phyloP scores from a whole-genome alignment of 177 flowering plant species.

The Tripterygium wilfordii region DNA sequence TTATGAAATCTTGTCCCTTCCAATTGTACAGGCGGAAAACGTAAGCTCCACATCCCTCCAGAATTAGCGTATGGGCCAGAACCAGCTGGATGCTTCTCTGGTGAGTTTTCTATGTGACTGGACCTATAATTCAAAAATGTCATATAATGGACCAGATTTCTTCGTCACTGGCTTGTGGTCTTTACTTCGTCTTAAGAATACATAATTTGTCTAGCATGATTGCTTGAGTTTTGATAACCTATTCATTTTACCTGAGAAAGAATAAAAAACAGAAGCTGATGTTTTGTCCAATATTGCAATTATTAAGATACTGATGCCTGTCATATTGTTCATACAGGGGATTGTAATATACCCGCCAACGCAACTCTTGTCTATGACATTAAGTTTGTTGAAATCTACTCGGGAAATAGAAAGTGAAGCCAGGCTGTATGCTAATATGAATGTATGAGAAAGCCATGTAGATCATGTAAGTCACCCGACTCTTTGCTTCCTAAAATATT shows the following conservation, averaged over 20 bases:
- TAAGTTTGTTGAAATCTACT: constrained; percentile 63
- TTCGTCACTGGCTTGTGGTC: too few relatives aligned
- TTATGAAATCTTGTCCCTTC: not conserved
- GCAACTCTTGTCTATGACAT: constrained; percentile 86
- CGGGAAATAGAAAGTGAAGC: constrained; percentile 42
- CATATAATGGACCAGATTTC: too few relatives aligned
- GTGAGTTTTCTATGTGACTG: constrained; percentile 21
- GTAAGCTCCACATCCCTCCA: constrained; percentile 86
- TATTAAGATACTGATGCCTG: not conserved
- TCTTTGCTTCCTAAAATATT: too few relatives aligned
- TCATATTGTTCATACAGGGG: constrained; percentile 39
- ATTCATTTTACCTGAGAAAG: not conserved
- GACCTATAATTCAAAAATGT: too few relatives aligned
- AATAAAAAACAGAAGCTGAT: not conserved
- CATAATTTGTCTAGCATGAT: not conserved
- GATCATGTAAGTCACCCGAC: constrained; percentile 18
- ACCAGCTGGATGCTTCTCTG: constrained; percentile 97
- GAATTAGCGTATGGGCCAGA: constrained; percentile 90
- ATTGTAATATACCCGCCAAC: constrained; percentile 91
- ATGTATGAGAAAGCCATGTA: constrained; percentile 1
- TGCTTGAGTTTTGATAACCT: not conserved
- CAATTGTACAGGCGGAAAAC: constrained; percentile 61
- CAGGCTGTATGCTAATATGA: not conserved
- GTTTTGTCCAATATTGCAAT: not conserved
- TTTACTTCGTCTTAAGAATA: too few relatives aligned